Evolutionary conservation across 345 rosid species (phyloP), one percentile per base, ranked within the genome.

Genomic region (Combretum micranthum): DNA sequence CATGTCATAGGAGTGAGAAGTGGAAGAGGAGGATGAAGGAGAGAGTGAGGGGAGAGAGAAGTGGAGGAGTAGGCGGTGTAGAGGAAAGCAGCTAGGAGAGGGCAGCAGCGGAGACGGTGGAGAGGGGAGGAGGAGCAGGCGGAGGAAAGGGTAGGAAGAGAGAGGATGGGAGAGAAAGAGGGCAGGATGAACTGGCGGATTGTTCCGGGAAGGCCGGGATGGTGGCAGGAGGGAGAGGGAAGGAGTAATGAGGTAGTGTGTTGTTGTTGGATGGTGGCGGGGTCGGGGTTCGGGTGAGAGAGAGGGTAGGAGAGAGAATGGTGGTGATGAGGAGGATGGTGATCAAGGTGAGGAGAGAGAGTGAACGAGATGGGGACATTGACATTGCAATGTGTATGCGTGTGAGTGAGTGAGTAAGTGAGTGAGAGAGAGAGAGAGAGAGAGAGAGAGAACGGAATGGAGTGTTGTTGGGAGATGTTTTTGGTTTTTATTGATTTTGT

Each of bases 161-260:
- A 22, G 74, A 80, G 19, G 80, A 83, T 0, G 97, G 89, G 49
- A 92, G 78, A 60, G 81, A 77, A 13, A 88, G 75, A 0, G 86
- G 95, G 50, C 93, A 88, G 26, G 80, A 81, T n/a, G 75, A 77
- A 17, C 75, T 56, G 59, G 75, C 77, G 47, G 97, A 83, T 59
- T 92, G 91, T 53, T 88, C 97, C 0, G 97, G 97, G 79, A 86
- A 92, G 17, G 98, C 97, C 26, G 95, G 97, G 62, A 92, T 92
- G 46, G 88, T 88, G 15, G 84, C 79, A 1, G 92, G 73, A 0
- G 87, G 85, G 90, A 74, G 1, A 85, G 83, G 4, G 82, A 59
- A n/a, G 84, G 39, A 73, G 64, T 56, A 39, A 77, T 63, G 60
- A 42, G 65, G 66, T 82, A 73, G 0, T 87, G 70, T 32, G 5